These are phyloP conservation scores for Hymenoscyphus albidus DNA, from an alignment of 2,329 filamentous ascomycete genomes.

Conservation along the genomic window DNA sequence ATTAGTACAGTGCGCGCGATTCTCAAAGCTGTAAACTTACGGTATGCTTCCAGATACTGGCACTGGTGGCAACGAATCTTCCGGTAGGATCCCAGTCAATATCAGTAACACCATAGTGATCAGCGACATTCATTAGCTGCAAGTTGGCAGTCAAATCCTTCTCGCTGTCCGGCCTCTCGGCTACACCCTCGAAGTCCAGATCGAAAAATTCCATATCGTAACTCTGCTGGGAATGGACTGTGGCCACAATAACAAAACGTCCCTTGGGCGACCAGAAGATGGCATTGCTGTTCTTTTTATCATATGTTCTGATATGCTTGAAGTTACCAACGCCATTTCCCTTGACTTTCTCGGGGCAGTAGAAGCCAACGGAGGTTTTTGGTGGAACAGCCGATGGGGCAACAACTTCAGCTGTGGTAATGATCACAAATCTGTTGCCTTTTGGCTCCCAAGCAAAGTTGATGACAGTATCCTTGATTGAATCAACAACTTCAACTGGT, in stretches of 20 bases:
- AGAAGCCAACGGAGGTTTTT: constrained; percentile 94
- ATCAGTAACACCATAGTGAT: constrained; percentile 97
- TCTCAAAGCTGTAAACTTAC: constrained; percentile 53
- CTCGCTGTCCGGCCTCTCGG: constrained; percentile 82
- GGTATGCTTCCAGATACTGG: constrained; percentile 91
- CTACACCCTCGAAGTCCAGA: constrained; percentile 84
- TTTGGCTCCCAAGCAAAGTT: constrained; percentile 99
- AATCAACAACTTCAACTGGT: constrained; percentile 95
- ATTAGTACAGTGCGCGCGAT: constrained; percentile 24
- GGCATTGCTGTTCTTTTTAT: constrained; percentile 99
- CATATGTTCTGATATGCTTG: constrained; percentile 88
- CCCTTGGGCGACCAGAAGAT: constrained; percentile 99
- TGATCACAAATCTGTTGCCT: constrained; percentile 94
- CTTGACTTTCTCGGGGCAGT: constrained; percentile 94
- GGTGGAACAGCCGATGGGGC: constrained; percentile 77
- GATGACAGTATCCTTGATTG: constrained; percentile 96
- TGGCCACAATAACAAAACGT: constrained; percentile 90
- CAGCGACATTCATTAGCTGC: constrained; percentile 86
- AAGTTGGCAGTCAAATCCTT: constrained; percentile 94
- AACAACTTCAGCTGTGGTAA: constrained; percentile 83
- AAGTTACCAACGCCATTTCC: constrained; percentile 80
- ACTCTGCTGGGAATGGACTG: constrained; percentile 86
- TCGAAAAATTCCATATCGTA: constrained; percentile 98
- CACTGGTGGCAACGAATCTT: constrained; percentile 88
- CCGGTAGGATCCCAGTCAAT: constrained; percentile 98